Conservation (phyloP, 2,329 filamentous ascomycete genomes). For the Ceratocystiopsis sp. region DNA sequence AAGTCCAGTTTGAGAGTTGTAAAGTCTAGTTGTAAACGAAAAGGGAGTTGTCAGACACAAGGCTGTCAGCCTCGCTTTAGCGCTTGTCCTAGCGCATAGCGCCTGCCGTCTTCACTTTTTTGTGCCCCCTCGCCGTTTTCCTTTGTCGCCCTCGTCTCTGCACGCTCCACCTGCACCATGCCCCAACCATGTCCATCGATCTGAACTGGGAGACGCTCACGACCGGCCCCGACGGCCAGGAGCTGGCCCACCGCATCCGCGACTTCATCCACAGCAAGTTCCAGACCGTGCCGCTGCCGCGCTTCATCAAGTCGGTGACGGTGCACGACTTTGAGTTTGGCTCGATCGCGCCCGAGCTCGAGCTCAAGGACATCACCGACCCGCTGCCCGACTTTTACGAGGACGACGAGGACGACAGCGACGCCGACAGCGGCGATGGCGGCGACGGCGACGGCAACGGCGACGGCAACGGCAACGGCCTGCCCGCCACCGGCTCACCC, state of each 20-base stretch:
- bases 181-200: constrained; percentile 70
- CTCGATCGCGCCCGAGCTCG: constrained; percentile 61
- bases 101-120: no score
- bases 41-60: no score
- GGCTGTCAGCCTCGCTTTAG: no score
- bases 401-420: constrained; percentile 44
- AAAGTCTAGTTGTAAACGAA: no score
- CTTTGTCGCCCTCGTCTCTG: background rate
- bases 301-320: constrained; percentile 91
- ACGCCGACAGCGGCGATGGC: constrained; percentile 19
- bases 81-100: no score
- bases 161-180: background rate
- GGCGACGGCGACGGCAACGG: constrained; percentile 19
- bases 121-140: no score
- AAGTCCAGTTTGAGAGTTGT: no score
- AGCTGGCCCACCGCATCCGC: constrained; percentile 71
- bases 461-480: constrained; percentile 14
- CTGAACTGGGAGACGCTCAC: constrained; percentile 93
- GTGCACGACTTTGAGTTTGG: constrained; percentile 93
- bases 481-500: no score
- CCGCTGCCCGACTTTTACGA: constrained; percentile 95
- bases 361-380: constrained; percentile 93
- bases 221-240: constrained; percentile 69
- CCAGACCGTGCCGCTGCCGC: constrained; percentile 75
- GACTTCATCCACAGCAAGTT: constrained; percentile 93